These are phyloP conservation scores for Ustilago lituana DNA, from an alignment of 1,284 basidiomycete species.

Conservation along the genomic window DNA sequence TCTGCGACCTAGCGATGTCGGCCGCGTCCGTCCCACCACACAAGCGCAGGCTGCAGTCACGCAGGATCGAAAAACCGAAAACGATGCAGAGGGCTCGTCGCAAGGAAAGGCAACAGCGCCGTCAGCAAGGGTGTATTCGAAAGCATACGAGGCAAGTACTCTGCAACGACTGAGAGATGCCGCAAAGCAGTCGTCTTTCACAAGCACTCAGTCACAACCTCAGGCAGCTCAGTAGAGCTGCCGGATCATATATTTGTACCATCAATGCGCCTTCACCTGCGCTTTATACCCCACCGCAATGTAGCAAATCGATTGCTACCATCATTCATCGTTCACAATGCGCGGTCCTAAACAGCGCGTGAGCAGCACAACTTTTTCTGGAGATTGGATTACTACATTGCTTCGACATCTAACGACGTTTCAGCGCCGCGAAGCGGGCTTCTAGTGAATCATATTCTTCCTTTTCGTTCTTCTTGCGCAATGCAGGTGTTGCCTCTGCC, in stretches of 20 bases:
- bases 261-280: too few relatives aligned
- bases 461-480: conserved; percentile 29
- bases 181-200: conserved; percentile 8
- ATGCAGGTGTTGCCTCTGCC: conserved; percentile 11
- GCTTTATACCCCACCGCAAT: too few relatives aligned
- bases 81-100: neutral
- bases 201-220: conserved; percentile 3
- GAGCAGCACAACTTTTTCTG: too few relatives aligned
- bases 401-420: conserved; percentile 9
- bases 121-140: conserved; percentile 19
- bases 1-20: conserved; percentile 23
- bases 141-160: conserved; percentile 26
- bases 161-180: conserved; percentile 30
- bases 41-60: neutral
- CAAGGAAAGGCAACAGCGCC: neutral
- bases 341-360: too few relatives aligned
- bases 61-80: neutral
- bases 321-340: too few relatives aligned
- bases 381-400: neutral
- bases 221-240: conserved; percentile 17
- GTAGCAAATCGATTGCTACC: too few relatives aligned
- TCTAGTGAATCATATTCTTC: conserved; percentile 45
- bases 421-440: conserved; percentile 50
- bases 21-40: conserved; percentile 10
- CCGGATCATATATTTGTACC: conserved; percentile 14